Evolutionary conservation across 257 asterid genomes (phyloP).

Genomic region (Echites panduratus): DNA sequence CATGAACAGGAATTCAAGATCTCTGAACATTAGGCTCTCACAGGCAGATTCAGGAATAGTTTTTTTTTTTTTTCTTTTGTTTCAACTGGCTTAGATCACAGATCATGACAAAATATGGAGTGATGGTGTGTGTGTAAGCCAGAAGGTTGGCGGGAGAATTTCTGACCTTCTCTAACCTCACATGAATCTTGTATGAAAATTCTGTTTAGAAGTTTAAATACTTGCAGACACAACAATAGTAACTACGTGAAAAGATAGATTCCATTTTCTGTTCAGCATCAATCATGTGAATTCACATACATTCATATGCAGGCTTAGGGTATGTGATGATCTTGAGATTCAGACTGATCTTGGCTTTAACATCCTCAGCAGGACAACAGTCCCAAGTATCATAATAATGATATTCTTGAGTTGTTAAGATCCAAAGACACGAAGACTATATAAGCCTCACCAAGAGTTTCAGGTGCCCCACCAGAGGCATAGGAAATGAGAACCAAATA

Average conservation of each 20-base stretch:
- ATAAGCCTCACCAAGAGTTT: not conserved
- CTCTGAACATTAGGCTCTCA: not conserved
- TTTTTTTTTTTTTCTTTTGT: no score
- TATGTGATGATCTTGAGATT: not conserved
- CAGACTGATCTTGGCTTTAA: not conserved
- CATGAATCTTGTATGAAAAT: not conserved
- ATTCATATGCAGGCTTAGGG: not conserved
- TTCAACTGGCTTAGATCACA: not conserved
- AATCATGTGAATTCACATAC: not conserved
- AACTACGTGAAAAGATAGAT: not conserved
- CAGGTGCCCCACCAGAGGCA: not conserved
- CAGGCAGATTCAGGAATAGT: not conserved
- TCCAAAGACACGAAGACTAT: not conserved
- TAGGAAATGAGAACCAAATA: not conserved
- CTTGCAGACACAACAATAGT: not conserved
- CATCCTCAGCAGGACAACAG: not conserved
- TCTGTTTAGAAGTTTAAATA: not conserved
- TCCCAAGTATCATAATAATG: not conserved
- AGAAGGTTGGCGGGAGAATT: no score
- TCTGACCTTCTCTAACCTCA: not conserved
- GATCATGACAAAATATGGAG: no score
- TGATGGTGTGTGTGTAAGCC: no score
- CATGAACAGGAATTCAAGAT: not conserved
- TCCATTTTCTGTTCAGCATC: not conserved
- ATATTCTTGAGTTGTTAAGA: not conserved